Evolutionary conservation across 2,329 filamentous ascomycete species (phyloP), one percentile per base, ranked within the genome.

Genomic region (Neopestalotiopsis clavispora): DNA sequence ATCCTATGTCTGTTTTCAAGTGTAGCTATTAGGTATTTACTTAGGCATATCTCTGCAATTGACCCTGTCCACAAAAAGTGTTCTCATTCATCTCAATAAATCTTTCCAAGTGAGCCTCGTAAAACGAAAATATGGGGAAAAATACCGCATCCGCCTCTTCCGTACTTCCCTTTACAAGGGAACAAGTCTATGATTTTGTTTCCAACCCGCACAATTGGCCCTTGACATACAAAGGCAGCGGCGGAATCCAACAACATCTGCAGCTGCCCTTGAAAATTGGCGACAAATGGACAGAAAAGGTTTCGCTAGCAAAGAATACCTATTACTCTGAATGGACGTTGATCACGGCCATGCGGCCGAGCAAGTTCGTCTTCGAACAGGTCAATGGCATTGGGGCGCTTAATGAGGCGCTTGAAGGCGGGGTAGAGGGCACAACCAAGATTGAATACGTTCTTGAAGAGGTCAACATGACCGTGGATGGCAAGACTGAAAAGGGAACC

Each of bases 271-370:
- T 52, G 45, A 52, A 52, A 6, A 17, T 52, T 9, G 45, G 45
- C n/a, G 45, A 52, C 45, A 52, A 52, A 52, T 52, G 45, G 45
- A 52, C 45, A 52, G 45, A 52, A 20, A 52, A 52, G 45, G 45
- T 52, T 20, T 20, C 45, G 14, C 45, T 52, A 20, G 45, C 45
- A 20, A 52, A 52, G 45, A 52, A 52, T 17, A 52, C 45, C n/a
- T 52, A 52, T 20, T 52, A 52, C 9, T 52, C 45, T 9, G 45
- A 52, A 52, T 52, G 45, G 45, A 52, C 45, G 17, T 20, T 52
- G 45, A 52, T 52, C 45, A 52, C 45, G 7, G 45, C 45, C 4
- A 52, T 52, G 13, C 45, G 45, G 4, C 45, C 45, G 45, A 52
- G 45, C 45, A 52, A 52, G 45, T 52, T 52, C 45, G 45, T 20